Conservation (phyloP, 2,329 filamentous ascomycete species). For the Fonsecaea pugnacius region DNA sequence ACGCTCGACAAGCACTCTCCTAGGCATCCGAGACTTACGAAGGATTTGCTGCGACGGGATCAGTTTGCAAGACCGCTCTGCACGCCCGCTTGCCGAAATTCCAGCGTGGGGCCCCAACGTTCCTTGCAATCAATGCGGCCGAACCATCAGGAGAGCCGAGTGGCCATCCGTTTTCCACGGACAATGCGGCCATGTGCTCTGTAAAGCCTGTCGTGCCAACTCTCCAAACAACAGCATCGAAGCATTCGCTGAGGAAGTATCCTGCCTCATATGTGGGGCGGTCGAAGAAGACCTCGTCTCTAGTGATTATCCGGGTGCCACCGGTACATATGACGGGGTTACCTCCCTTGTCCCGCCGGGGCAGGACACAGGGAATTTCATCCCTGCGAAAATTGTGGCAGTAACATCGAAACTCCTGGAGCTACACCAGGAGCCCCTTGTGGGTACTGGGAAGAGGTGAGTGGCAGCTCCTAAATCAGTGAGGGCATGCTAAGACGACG, state of each 20-base stretch:
- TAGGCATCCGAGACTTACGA: neutral
- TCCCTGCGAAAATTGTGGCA: neutral
- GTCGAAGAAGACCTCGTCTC: neutral
- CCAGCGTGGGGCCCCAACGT: neutral
- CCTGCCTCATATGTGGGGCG: neutral
- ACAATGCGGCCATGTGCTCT: constrained; percentile 6
- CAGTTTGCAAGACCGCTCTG: neutral
- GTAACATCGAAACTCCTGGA: neutral
- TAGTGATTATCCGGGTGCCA: neutral
- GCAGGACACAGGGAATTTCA: neutral
- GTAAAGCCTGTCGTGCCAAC: neutral
- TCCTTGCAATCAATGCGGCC: neutral
- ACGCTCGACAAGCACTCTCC: neutral
- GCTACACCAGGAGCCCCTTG: neutral
- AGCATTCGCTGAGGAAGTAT: neutral
- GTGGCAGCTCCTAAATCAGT: neutral
- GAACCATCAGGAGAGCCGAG: neutral
- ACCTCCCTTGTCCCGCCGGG: neutral
- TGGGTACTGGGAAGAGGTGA: neutral
- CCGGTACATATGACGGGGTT: neutral
- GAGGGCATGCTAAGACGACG: neutral
- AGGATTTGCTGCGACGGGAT: neutral
- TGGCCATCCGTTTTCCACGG: neutral
- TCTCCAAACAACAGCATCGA: neutral
- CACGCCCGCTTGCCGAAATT: constrained; percentile 2